Evolutionary conservation across 768 basidiomycete species (phyloP).

Genomic region (Mycena chlorophos): DNA sequence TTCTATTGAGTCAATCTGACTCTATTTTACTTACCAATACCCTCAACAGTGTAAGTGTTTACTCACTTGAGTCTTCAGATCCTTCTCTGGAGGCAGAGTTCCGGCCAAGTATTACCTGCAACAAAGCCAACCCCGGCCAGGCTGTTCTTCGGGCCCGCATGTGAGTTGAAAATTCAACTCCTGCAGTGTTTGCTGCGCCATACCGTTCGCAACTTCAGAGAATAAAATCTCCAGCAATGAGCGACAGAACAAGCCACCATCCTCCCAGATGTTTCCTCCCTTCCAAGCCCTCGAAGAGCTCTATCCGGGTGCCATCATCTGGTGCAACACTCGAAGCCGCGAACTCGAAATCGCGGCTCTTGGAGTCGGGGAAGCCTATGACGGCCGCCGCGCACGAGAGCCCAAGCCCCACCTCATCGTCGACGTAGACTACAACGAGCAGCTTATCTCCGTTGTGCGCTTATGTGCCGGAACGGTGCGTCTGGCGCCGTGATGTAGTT

Average conservation of each 20-base stretch:
- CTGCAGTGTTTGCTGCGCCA: not conserved
- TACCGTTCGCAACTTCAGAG: not conserved
- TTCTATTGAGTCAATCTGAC: too few relatives aligned
- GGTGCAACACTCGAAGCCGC: not conserved
- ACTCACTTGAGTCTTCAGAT: too few relatives aligned
- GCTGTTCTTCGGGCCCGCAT: too few relatives aligned
- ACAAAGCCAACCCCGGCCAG: too few relatives aligned
- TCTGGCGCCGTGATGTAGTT: not conserved
- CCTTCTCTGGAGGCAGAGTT: too few relatives aligned
- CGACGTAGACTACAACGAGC: conserved; percentile 22
- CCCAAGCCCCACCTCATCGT: not conserved
- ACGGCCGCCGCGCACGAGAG: not conserved
- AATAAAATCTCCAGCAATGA: not conserved
- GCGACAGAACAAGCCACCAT: not conserved
- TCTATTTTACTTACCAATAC: too few relatives aligned
- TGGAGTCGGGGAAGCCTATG: not conserved
- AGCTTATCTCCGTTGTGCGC: not conserved
- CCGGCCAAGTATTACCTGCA: too few relatives aligned
- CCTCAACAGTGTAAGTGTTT: too few relatives aligned
- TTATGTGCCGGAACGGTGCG: not conserved
- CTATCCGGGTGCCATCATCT: not conserved
- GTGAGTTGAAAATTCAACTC: too few relatives aligned
- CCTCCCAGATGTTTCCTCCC: not conserved
- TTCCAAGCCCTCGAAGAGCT: not conserved
- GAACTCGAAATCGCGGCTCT: not conserved